phyloP scores from a whole-genome alignment of 495 filamentous ascomycete genomes.

The Penicillium cataractarum region DNA sequence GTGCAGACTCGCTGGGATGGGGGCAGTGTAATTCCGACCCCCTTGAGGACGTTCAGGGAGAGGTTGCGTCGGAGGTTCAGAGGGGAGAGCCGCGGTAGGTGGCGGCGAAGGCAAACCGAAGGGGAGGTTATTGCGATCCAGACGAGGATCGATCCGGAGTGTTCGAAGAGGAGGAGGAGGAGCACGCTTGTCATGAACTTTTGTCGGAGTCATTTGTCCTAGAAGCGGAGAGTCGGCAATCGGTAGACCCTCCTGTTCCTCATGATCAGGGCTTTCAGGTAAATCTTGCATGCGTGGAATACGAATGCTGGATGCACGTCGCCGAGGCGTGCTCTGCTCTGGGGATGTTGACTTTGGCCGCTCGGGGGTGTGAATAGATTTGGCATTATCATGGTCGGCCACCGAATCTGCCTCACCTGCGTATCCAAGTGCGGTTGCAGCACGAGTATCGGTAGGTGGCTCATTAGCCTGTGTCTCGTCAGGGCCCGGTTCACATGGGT shows the following conservation, averaged over 20 bases:
- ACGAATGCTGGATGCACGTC: slow-evolving; percentile 24
- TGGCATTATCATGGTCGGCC: slow-evolving; percentile 17
- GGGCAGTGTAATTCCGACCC: slow-evolving; percentile 28
- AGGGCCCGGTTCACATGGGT: slow-evolving; percentile 15
- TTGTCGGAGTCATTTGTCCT: slow-evolving; percentile 14
- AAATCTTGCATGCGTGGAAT: slow-evolving; percentile 23
- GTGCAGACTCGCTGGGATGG: background rate
- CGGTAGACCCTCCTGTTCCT: slow-evolving; percentile 8
- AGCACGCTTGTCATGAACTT: slow-evolving; percentile 18
- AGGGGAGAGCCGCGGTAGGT: slow-evolving; percentile 34
- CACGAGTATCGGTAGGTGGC: background rate
- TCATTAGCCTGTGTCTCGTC: background rate
- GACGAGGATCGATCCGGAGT: slow-evolving; percentile 24
- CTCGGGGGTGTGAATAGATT: slow-evolving; percentile 16
- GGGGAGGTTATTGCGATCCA: slow-evolving; percentile 28
- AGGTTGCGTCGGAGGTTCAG: slow-evolving; percentile 25
- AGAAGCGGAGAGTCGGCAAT: slow-evolving; percentile 33
- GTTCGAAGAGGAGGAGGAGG: slow-evolving; percentile 8
- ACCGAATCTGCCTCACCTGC: slow-evolving; percentile 12
- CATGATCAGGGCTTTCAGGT: slow-evolving; percentile 15
- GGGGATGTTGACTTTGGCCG: slow-evolving; percentile 23
- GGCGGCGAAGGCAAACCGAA: slow-evolving; percentile 39
- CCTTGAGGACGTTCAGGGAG: slow-evolving; percentile 9
- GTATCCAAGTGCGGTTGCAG: slow-evolving; percentile 20
- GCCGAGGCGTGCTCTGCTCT: slow-evolving; percentile 15